Evolutionary conservation across 2,329 filamentous ascomycete species (phyloP), one percentile per base, ranked within the genome.

Genomic region (Pseudocercospora fijiensis): DNA sequence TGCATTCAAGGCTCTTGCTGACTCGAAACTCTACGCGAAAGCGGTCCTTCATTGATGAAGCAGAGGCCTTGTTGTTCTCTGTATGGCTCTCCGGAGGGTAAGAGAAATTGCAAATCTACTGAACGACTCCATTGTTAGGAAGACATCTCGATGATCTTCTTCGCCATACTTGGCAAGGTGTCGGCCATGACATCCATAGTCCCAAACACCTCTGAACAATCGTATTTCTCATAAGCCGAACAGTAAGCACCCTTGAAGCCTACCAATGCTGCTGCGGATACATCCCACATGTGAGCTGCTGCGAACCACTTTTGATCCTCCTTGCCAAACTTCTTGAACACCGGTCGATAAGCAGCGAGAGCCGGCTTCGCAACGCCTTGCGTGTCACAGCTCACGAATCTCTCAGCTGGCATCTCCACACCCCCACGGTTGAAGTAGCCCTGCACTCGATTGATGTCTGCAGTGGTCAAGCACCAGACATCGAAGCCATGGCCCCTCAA

Each of bases 271-370:
- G 60, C 60, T 3, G 60, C 52, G 7, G 45, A 51, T 33, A 84
- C 83, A 75, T 87, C 84, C 85, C 84, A 86, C 78, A 83, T 82
- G 73, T 86, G 85, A 22, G 83, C 84, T 0, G 85, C 84, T 0
- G 83, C 84, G 71, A 86, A 86, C 84, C 84, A 86, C 52, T 78
- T 78, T 64, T 73, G 65, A 49, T 81, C 70, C 1, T 67, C 75
- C 0, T 61, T 49, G 7, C 56, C 77, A 61, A 85, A 79, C 56
- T 71, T 73, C n/a, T 77, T 76, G 33, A 82, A 72, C 5, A 83
- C 71, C 0, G 78, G 75, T 64, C 73, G 69, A 67, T 86, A 86
- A 0, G 81, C 79, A 26, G 70, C 77, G 3, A 80, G 72, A 0
- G 78, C 80, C 0, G 84, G 84, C 72, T 85, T 86, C 1, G 79